These are phyloP conservation scores for Penicillium expansum DNA, from an alignment of 2,329 filamentous ascomycete species.

Conservation along the genomic window DNA sequence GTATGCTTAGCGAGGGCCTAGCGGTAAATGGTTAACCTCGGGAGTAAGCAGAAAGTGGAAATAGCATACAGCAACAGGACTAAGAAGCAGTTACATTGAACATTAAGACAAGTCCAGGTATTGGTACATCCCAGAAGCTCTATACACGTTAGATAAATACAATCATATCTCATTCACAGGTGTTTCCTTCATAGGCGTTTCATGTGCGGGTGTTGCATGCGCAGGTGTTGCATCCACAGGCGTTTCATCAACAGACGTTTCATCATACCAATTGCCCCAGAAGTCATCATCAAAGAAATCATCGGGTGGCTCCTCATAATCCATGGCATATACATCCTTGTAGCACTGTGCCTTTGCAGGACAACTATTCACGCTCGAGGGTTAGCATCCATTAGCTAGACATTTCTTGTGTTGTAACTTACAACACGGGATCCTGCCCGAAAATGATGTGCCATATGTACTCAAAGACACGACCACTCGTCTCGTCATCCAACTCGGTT, in stretches of 20 bases:
- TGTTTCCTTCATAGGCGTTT: neutral
- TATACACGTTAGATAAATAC: neutral
- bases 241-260: neutral
- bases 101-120: neutral
- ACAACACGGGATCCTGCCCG: constrained; percentile 42
- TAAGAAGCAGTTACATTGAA: neutral
- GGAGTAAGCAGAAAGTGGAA: neutral
- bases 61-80: neutral
- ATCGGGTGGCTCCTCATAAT: constrained; percentile 7
- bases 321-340: constrained; percentile 27
- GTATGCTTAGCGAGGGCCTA: neutral
- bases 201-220: too few relatives aligned
- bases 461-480: constrained; percentile 60
- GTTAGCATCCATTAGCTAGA: constrained; percentile 6
- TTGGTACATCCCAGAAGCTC: neutral
- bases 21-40: neutral
- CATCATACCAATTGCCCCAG: constrained; percentile 5
- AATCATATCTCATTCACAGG: neutral
- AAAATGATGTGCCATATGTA: constrained; percentile 64
- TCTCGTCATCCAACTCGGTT: constrained; percentile 53
- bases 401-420: constrained; percentile 17
- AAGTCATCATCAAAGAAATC: constrained; percentile 5
- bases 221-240: too few relatives aligned
- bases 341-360: constrained; percentile 28
- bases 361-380: constrained; percentile 18